Evolutionary conservation across 495 filamentous ascomycete species (phyloP).

Genomic region (Tirmania nivea): DNA sequence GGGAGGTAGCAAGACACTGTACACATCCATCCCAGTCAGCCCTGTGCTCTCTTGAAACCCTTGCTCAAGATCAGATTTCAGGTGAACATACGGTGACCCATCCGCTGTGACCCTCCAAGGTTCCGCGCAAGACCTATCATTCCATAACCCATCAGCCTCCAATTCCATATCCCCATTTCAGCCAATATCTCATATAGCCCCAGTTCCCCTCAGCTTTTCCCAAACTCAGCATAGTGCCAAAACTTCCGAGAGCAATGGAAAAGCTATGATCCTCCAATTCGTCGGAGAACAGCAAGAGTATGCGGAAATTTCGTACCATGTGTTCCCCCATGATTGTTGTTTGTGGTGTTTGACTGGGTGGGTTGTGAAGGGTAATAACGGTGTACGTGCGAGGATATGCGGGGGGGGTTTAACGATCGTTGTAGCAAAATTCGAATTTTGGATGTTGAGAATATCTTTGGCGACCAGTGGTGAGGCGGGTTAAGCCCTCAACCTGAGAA

Average conservation of each 20-base stretch:
- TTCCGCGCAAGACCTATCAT: constrained; percentile 15
- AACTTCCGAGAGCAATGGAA: background rate
- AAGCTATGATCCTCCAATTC: background rate
- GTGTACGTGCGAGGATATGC: background rate
- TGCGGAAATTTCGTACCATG: constrained; percentile 1
- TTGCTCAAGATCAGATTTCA: background rate
- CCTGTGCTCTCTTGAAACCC: background rate
- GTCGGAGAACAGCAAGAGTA: background rate
- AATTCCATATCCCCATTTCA: constrained; percentile 14
- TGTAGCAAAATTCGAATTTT: background rate
- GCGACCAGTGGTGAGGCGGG: background rate
- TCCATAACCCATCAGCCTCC: background rate
- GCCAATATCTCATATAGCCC: constrained; percentile 2
- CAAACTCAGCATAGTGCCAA: background rate
- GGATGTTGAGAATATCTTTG: background rate
- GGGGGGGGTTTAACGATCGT: background rate
- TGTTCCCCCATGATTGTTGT: background rate
- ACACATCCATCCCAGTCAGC: background rate
- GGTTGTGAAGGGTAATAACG: too few relatives aligned
- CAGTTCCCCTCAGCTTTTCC: background rate
- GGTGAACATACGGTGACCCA: constrained; percentile 37
- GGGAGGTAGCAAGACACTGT: constrained; percentile 68
- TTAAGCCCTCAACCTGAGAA: background rate
- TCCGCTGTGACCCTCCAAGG: constrained; percentile 29
- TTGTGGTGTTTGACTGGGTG: background rate